Conservation (phyloP, 495 filamentous ascomycete genomes). For the Hypoxylon fuscum region DNA sequence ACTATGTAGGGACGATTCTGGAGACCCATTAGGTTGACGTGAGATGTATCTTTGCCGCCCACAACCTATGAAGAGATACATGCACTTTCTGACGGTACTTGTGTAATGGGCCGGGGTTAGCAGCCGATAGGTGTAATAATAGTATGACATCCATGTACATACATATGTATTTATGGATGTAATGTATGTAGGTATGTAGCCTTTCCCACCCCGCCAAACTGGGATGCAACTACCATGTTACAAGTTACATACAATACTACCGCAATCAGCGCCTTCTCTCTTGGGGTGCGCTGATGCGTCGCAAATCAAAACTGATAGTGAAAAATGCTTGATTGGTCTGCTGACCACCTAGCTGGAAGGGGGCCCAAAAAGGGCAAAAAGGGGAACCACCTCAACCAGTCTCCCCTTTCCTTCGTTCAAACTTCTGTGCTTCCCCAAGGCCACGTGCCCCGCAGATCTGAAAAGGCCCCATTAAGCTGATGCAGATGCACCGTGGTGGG, state of each 20-base stretch:
- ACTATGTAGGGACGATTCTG: constrained; percentile 29
- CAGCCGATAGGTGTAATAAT: constrained; percentile 16
- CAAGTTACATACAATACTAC: background rate
- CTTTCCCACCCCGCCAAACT: constrained; percentile 12
- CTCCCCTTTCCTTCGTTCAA: background rate
- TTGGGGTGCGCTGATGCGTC: constrained; percentile 30
- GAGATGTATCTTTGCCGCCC: constrained; percentile 17
- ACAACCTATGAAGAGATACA: constrained; percentile 1
- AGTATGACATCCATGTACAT: too few species aligned
- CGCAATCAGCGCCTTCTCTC: background rate
- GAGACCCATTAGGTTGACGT: constrained; percentile 36
- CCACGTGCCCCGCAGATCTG: constrained; percentile 45
- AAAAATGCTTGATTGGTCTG: constrained; percentile 43
- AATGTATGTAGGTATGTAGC: too few species aligned
- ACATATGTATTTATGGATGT: too few species aligned
- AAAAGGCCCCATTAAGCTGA: constrained; percentile 30
- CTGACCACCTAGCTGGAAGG: constrained; percentile 39
- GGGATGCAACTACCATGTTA: constrained; percentile 14
- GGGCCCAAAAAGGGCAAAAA: background rate
- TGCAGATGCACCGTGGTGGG: constrained; percentile 21
- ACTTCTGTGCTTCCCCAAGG: constrained; percentile 32
- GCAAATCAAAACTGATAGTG: constrained; percentile 34
- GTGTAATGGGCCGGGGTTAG: background rate
- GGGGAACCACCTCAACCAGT: background rate
- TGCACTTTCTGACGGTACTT: background rate